These are phyloP conservation scores for Cucurbitaria berberidis DNA, from an alignment of 2,329 filamentous ascomycete species.

Conservation along the genomic window DNA sequence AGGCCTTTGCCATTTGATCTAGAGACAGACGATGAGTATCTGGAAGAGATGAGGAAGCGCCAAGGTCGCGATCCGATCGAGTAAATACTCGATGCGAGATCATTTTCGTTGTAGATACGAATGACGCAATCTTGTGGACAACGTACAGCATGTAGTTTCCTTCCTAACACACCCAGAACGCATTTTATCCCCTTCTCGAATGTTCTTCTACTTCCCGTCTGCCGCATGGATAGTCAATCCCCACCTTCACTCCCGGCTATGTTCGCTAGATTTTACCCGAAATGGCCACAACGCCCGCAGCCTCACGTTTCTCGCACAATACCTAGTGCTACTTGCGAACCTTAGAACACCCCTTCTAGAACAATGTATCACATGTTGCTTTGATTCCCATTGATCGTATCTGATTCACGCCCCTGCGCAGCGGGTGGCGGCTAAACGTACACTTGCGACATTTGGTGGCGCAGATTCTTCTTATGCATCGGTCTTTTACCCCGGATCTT, in stretches of 20 bases:
- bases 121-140: background rate
- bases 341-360: background rate
- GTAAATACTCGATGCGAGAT: conserved; percentile 24
- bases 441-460: conserved; percentile 26
- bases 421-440: conserved; percentile 25
- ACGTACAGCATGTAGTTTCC: background rate
- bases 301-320: background rate
- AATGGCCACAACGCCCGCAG: background rate
- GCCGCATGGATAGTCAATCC: background rate
- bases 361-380: background rate
- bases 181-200: background rate
- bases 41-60: conserved; percentile 49
- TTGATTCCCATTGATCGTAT: background rate
- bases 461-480: conserved; percentile 28
- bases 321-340: background rate
- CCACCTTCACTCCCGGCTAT: background rate
- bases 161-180: background rate
- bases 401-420: background rate
- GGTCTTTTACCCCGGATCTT: conserved; percentile 32
- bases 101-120: background rate
- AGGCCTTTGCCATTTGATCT: conserved; percentile 59
- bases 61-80: conserved; percentile 53
- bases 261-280: background rate
- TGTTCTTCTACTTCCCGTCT: background rate
- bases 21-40: conserved; percentile 58